A percentile compares a stretch with the other conserved stretches of the same genome.
Evolutionary conservation across 805 yeast species (phyloP).

Genomic region (Wickerhamiella galacta): DNA sequence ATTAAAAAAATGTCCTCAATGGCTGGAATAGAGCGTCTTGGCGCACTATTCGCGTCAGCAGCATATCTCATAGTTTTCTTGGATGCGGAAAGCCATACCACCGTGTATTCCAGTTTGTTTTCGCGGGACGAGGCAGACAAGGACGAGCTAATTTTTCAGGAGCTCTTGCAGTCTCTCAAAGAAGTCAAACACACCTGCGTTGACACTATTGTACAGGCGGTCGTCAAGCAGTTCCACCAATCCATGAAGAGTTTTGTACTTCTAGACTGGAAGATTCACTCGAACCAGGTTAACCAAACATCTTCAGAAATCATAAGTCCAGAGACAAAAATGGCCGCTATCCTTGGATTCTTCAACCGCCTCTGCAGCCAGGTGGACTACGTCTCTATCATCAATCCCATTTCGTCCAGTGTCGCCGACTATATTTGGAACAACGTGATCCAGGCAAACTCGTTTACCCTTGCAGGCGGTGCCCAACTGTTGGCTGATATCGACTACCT

Average conservation of each 20-base stretch:
- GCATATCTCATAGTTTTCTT: neutral
- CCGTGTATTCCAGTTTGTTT: neutral
- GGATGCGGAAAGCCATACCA: neutral
- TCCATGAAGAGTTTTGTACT: slow-evolving; percentile 5
- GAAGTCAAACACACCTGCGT: slow-evolving; percentile 6
- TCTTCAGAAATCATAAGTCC: neutral
- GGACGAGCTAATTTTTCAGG: slow-evolving; percentile 1
- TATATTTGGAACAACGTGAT: slow-evolving; percentile 27
- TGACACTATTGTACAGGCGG: slow-evolving; percentile 2
- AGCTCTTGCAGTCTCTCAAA: neutral
- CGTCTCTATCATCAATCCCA: slow-evolving; percentile 14
- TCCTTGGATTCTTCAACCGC: slow-evolving; percentile 17
- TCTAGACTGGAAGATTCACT: slow-evolving; percentile 7
- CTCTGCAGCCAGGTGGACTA: slow-evolving; percentile 22
- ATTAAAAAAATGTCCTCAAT: slow-evolving; percentile 22
- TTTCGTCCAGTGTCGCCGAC: slow-evolving; percentile 20
- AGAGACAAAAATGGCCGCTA: slow-evolving; percentile 9
- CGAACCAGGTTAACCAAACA: neutral
- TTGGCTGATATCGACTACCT: slow-evolving; percentile 20
- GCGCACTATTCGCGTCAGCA: slow-evolving; percentile 1
- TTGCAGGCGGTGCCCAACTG: slow-evolving; percentile 24
- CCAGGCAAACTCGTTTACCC: slow-evolving; percentile 24
- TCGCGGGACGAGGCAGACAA: neutral
- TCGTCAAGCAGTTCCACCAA: slow-evolving; percentile 6
- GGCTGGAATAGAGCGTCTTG: slow-evolving; percentile 19